Evolutionary conservation across 805 yeast species (phyloP).

Genomic region (Starmerella geochares): DNA sequence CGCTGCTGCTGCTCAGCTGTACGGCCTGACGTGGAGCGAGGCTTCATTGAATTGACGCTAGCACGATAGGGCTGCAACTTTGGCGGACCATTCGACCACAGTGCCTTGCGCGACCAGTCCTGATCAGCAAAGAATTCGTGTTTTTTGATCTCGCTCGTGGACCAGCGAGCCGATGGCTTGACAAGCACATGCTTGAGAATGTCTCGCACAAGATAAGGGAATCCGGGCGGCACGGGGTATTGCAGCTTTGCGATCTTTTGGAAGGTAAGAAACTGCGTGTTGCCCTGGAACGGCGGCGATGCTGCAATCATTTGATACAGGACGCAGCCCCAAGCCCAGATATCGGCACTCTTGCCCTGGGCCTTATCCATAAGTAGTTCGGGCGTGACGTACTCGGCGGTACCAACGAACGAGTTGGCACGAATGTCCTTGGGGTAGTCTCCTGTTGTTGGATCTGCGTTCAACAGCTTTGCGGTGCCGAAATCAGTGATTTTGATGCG

Average conservation of each 20-base stretch:
- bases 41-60: constrained; percentile 23
- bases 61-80: constrained; percentile 44
- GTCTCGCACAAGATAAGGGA: constrained; percentile 55
- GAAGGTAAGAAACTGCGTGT: constrained; percentile 74
- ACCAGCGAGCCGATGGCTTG: constrained; percentile 56
- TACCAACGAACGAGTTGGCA: constrained; percentile 76
- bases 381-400: constrained; percentile 94
- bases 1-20: constrained; percentile 1
- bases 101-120: constrained; percentile 57
- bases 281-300: constrained; percentile 79
- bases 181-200: constrained; percentile 57
- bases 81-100: constrained; percentile 66
- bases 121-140: constrained; percentile 63
- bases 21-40: constrained; percentile 12
- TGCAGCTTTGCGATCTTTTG: constrained; percentile 75
- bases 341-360: constrained; percentile 74
- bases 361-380: constrained; percentile 68
- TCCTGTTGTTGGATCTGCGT: constrained; percentile 28
- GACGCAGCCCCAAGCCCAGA: constrained; percentile 94
- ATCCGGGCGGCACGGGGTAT: constrained; percentile 58
- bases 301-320: constrained; percentile 76
- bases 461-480: constrained; percentile 86
- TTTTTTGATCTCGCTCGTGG: constrained; percentile 45
- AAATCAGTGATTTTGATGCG: constrained; percentile 89
- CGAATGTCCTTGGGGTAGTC: constrained; percentile 34